A percentile compares a stretch with the other conserved stretches of the same genome.
Evolutionary conservation across 495 filamentous ascomycete genomes (phyloP).

Genomic region (Penicillium soppii): DNA sequence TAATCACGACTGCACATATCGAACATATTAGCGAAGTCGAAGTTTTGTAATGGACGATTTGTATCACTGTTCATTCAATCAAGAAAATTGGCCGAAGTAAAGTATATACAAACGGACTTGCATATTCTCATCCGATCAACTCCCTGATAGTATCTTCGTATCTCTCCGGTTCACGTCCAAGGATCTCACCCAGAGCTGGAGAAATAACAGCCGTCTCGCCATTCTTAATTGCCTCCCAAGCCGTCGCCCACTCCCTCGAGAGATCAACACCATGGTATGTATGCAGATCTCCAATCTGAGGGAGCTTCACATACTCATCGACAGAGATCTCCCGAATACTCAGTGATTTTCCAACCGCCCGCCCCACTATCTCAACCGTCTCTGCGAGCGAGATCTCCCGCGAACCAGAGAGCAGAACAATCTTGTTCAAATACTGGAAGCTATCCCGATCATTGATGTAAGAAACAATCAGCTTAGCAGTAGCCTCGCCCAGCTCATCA

Average conservation of each 20-base stretch:
- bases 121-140: constrained; percentile 7
- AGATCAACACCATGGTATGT: constrained; percentile 29
- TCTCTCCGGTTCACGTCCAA: constrained; percentile 40
- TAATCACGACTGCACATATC: neutral
- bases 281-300: constrained; percentile 28
- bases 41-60: too few species aligned
- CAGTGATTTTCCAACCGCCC: constrained; percentile 26
- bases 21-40: too few species aligned
- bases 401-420: constrained; percentile 40
- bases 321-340: constrained; percentile 35
- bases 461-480: constrained; percentile 37
- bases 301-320: constrained; percentile 40
- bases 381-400: constrained; percentile 38
- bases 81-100: too few species aligned
- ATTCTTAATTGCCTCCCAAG: constrained; percentile 41
- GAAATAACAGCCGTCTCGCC: constrained; percentile 43
- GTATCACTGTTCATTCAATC: too few species aligned
- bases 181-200: constrained; percentile 26
- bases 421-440: constrained; percentile 34
- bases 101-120: too few species aligned
- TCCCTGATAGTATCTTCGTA: constrained; percentile 28
- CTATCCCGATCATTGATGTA: constrained; percentile 17
- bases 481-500: constrained; percentile 51
- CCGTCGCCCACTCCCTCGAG: constrained; percentile 36
- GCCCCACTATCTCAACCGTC: constrained; percentile 36